phyloP scores from a whole-genome alignment of 495 filamentous ascomycete genomes.

The Thermochaetoides thermophila region DNA sequence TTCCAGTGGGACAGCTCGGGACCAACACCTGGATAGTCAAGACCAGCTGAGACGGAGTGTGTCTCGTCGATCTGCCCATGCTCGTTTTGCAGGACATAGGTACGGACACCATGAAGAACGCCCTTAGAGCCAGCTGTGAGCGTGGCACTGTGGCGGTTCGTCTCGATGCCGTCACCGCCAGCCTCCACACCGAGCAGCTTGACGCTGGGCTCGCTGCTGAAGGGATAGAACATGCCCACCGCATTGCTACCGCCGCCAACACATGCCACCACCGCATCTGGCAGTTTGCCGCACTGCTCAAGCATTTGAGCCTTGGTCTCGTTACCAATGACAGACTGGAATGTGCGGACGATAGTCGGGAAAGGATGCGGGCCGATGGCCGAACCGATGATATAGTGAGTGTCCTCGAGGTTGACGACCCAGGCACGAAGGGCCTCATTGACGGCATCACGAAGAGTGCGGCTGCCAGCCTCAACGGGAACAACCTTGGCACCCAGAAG shows the following conservation, averaged over 20 bases:
- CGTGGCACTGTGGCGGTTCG: slow-evolving; percentile 74
- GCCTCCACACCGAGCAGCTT: slow-evolving; percentile 90
- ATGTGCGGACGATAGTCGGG: slow-evolving; percentile 89
- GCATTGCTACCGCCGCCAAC: slow-evolving; percentile 90
- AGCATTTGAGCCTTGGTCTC: slow-evolving; percentile 87
- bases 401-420: slow-evolving; percentile 75
- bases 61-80: slow-evolving; percentile 90
- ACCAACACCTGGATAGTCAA: slow-evolving; percentile 94
- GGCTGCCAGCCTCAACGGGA: slow-evolving; percentile 71
- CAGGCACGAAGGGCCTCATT: slow-evolving; percentile 85
- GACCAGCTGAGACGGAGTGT: slow-evolving; percentile 90
- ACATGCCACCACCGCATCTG: slow-evolving; percentile 90
- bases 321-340: slow-evolving; percentile 84
- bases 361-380: slow-evolving; percentile 92
- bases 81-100: slow-evolving; percentile 83
- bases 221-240: slow-evolving; percentile 92
- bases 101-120: slow-evolving; percentile 88
- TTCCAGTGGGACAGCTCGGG: slow-evolving; percentile 91
- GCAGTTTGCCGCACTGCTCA: slow-evolving; percentile 67
- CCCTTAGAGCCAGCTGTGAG: slow-evolving; percentile 78
- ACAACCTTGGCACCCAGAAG: slow-evolving; percentile 83
- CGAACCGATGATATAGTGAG: slow-evolving; percentile 91
- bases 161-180: slow-evolving; percentile 89
- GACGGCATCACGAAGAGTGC: slow-evolving; percentile 84
- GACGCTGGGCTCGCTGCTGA: slow-evolving; percentile 69